These are phyloP conservation scores for Borealophlyctis nickersoniae DNA, from an alignment of 192 early-diverging fungal species.

Conservation along the genomic window DNA sequence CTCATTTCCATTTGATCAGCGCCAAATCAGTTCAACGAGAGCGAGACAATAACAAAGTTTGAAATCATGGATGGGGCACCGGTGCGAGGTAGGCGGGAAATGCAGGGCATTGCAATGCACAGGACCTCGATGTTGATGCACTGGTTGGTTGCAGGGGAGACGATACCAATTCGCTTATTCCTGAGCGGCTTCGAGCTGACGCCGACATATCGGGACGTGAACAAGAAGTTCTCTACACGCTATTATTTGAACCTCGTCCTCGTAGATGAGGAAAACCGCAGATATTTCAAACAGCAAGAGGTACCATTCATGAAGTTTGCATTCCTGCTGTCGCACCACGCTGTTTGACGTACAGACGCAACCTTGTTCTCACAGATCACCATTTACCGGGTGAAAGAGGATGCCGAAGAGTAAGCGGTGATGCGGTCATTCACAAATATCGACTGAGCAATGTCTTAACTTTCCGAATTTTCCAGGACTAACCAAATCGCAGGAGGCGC, in stretches of 20 bases:
- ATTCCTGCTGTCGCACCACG: too few species aligned
- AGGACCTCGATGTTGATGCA: conserved; percentile 9
- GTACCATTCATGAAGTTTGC: too few species aligned
- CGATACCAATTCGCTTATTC: conserved; percentile 97
- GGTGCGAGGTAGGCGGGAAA: conserved; percentile 66
- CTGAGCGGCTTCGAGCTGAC: conserved; percentile 96
- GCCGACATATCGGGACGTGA: conserved; percentile 97
- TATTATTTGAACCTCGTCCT: conserved; percentile 98
- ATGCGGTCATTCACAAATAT: not conserved
- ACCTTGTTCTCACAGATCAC: conserved; percentile 36
- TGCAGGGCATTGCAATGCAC: not conserved
- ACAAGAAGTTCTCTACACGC: conserved; percentile 98
- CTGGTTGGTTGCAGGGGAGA: conserved; percentile 62
- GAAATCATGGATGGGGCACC: conserved; percentile 99
- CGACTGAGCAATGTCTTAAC: not conserved
- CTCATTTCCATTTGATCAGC: conserved; percentile 36
- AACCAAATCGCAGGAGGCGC: conserved; percentile 45
- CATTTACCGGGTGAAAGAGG: conserved; percentile 37
- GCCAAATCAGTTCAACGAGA: conserved; percentile 98
- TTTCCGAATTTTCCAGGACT: not conserved
- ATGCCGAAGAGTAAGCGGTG: conserved; percentile 33
- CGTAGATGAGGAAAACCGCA: conserved; percentile 96
- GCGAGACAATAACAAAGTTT: conserved; percentile 98
- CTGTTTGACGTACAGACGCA: too few species aligned
- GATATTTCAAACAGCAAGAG: conserved; percentile 99